A percentile compares a stretch with the other conserved stretches of the same genome.
Evolutionary conservation across 371 early-diverging fungal species (phyloP).

Genomic region (Zopfochytrium polystomum): DNA sequence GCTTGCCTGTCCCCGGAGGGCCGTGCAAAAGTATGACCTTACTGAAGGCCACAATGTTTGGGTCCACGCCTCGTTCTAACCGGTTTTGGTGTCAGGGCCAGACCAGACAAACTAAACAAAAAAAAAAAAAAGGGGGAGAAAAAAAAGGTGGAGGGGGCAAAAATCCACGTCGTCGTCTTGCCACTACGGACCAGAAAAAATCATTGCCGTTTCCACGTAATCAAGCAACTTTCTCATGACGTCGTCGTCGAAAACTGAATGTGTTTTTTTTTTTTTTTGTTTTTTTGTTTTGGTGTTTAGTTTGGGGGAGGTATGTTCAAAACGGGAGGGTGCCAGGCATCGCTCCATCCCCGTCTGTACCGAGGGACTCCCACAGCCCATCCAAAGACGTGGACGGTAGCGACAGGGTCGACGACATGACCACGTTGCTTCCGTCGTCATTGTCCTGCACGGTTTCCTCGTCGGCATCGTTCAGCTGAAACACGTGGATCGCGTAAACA

Average conservation of each 20-base stretch:
- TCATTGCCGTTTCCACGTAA: constrained; percentile 53
- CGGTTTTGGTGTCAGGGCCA: no score
- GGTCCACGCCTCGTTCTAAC: constrained; percentile 51
- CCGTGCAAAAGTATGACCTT: constrained; percentile 64
- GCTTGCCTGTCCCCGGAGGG: constrained; percentile 47
- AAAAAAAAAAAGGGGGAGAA: no score
- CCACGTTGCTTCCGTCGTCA: constrained; percentile 10
- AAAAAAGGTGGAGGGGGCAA: no score
- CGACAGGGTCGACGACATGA: constrained; percentile 8
- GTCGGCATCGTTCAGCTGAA: constrained; percentile 19
- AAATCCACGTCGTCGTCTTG: no score
- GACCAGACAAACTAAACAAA: no score
- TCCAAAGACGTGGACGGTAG: constrained; percentile 44
- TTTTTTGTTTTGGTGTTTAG: neutral
- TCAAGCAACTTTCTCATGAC: constrained; percentile 46
- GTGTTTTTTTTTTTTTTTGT: neutral
- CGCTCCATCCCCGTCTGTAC: constrained; percentile 31
- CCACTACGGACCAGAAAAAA: no score
- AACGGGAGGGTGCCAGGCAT: neutral
- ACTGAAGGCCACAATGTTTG: constrained; percentile 53
- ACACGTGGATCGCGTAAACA: neutral
- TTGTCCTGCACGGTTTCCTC: no score
- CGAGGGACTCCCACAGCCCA: constrained; percentile 52
- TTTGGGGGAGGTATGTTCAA: neutral
- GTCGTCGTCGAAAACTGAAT: constrained; percentile 50